Conservation (phyloP, 352 stramenopile genomes). For the Phytopythium aichiense region DNA sequence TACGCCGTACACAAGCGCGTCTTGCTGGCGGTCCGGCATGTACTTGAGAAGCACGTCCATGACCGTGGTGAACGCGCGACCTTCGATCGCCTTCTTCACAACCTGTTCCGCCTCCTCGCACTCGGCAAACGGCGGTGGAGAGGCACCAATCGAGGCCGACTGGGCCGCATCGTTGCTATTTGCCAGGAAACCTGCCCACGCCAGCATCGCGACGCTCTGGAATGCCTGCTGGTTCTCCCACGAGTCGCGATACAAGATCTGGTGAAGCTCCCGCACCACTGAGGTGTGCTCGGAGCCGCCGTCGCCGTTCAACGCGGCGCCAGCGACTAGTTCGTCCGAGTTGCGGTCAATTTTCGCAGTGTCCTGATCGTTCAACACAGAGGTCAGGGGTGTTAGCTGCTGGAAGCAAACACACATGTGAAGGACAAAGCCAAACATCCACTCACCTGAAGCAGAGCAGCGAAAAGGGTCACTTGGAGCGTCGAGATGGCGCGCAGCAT, state of each 20-base stretch:
- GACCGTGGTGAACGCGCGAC: constrained; percentile 63
- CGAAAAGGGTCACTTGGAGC: constrained; percentile 61
- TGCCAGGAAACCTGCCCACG: constrained; percentile 63
- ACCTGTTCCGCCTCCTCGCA: constrained; percentile 39
- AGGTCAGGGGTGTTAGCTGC: neutral
- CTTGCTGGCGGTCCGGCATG: constrained; percentile 64
- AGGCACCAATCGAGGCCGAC: constrained; percentile 1
- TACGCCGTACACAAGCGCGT: constrained; percentile 63
- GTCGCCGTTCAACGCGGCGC: constrained; percentile 25
- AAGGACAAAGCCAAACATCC: neutral
- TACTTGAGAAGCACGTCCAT: constrained; percentile 75
- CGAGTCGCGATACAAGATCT: constrained; percentile 51
- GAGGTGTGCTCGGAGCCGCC: constrained; percentile 36
- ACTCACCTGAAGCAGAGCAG: constrained; percentile 41
- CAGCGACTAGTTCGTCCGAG: constrained; percentile 42
- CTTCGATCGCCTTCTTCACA: constrained; percentile 71
- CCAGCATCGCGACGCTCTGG: constrained; percentile 75
- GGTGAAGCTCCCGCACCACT: constrained; percentile 58
- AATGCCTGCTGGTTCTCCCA: constrained; percentile 62
- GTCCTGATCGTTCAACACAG: constrained; percentile 17
- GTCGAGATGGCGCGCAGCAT: constrained; percentile 74
- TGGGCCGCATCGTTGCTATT: neutral
- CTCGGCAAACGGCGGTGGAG: constrained; percentile 39
- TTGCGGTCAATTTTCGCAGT: constrained; percentile 61
- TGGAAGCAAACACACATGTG: neutral